Conservation (phyloP, 2,329 filamentous ascomycete species). For the Phaeosphaeria sp. region DNA sequence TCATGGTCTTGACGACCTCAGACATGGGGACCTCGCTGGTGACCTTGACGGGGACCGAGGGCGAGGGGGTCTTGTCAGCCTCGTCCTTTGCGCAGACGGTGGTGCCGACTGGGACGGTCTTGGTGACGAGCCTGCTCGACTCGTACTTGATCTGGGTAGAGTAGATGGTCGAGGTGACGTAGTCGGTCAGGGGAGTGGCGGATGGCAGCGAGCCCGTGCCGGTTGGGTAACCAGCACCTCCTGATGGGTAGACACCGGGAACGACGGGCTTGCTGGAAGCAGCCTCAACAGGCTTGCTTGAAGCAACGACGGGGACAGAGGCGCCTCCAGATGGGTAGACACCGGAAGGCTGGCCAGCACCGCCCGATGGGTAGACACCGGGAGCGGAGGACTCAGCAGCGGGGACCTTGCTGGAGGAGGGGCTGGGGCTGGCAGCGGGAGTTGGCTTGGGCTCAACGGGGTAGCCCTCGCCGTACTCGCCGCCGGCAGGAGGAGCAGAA, state of each 20-base stretch:
- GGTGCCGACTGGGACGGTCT: constrained; percentile 50
- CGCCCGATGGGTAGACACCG: constrained; percentile 1
- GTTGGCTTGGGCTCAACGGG: constrained; percentile 12
- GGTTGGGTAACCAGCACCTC: constrained; percentile 22
- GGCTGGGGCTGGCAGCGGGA: constrained; percentile 14
- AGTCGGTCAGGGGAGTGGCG: constrained; percentile 47
- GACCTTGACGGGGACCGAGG: constrained; percentile 16
- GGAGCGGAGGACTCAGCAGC: constrained; percentile 13
- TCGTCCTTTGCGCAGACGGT: constrained; percentile 51
- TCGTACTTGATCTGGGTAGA: constrained; percentile 52
- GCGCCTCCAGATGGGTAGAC: neutral
- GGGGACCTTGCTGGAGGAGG: neutral
- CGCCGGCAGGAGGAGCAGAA: constrained; percentile 11
- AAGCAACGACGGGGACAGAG: neutral
- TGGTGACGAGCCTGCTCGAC: constrained; percentile 48
- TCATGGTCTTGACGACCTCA: constrained; percentile 44
- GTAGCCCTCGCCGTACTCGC: constrained; percentile 11
- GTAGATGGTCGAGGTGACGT: constrained; percentile 52
- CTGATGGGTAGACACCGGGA: constrained; percentile 9
- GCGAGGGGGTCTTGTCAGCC: constrained; percentile 17
- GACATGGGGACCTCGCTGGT: constrained; percentile 30
- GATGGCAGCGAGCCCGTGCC: constrained; percentile 40
- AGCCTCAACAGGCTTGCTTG: too few species aligned
- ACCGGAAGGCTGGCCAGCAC: constrained; percentile 22
- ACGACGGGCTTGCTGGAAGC: constrained; percentile 1